phyloP scores from a whole-genome alignment of 139 green algal species.

The Auxenochlorella pyrenoidosa region DNA sequence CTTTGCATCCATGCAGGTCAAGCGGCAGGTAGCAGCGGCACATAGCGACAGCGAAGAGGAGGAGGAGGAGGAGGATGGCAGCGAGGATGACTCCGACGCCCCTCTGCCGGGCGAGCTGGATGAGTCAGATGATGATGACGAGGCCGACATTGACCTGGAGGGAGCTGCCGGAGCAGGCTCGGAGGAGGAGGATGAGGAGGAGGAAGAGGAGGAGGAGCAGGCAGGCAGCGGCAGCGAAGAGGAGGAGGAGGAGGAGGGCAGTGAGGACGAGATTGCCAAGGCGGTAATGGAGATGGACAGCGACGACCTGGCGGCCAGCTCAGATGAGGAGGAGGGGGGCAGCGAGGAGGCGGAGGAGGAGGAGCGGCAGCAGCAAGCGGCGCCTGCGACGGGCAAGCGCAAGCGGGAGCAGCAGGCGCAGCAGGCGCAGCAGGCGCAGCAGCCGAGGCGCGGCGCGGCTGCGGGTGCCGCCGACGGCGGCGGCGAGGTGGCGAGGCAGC shows the following conservation, averaged over 20 bases:
- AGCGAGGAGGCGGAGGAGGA: constrained; percentile 23
- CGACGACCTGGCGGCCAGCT: background rate
- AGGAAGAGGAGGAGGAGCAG: constrained; percentile 19
- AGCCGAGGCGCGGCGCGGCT: background rate
- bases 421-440: constrained; percentile 27
- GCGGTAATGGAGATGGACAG: background rate
- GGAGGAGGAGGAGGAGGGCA: constrained; percentile 23
- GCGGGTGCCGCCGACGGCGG: background rate
- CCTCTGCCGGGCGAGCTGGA: constrained; percentile 29
- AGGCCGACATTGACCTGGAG: constrained; percentile 34
- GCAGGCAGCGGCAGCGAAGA: background rate
- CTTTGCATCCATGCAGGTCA: background rate
- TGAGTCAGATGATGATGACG: constrained; percentile 41
- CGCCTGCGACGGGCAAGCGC: background rate
- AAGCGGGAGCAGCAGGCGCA: constrained; percentile 38
- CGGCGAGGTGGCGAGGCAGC: constrained; percentile 21
- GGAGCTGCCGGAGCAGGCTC: constrained; percentile 13
- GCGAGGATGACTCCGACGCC: constrained; percentile 45
- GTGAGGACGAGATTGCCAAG: constrained; percentile 20
- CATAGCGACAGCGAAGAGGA: constrained; percentile 4
- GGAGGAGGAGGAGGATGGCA: constrained; percentile 37
- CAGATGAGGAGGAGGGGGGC: background rate
- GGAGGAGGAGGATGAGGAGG: constrained; percentile 26
- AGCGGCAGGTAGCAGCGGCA: background rate
- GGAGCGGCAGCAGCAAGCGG: constrained; percentile 26